Evolutionary conservation across 805 yeast genomes (phyloP).

Genomic region (Wickerhamiella dianesei): DNA sequence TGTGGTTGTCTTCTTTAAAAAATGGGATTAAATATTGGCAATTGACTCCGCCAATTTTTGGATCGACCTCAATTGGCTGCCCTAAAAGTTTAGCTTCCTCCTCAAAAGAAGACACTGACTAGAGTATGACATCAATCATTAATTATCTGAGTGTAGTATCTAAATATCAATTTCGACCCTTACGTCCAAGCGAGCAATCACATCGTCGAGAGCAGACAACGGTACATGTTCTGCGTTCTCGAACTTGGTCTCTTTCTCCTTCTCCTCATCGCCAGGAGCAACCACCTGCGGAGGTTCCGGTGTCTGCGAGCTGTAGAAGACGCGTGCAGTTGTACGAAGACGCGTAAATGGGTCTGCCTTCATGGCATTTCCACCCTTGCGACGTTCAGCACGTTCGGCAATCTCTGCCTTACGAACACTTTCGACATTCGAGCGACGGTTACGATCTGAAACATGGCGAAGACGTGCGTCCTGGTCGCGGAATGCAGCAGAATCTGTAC

Average conservation of each 20-base stretch:
- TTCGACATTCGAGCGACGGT: slow-evolving; percentile 66
- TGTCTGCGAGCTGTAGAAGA: slow-evolving; percentile 45
- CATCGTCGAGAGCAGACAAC: slow-evolving; percentile 24
- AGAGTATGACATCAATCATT: too few species aligned
- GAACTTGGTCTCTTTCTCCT: slow-evolving; percentile 4
- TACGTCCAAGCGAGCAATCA: slow-evolving; percentile 28
- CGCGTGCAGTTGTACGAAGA: slow-evolving; percentile 72
- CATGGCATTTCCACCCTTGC: slow-evolving; percentile 22
- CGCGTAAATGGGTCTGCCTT: slow-evolving; percentile 72
- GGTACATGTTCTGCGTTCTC: slow-evolving; percentile 8
- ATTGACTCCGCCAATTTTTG: too few species aligned
- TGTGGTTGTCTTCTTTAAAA: too few species aligned
- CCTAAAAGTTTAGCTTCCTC: too few species aligned
- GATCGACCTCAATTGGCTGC: too few species aligned
- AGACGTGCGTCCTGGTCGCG: slow-evolving; percentile 12
- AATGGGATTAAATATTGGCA: too few species aligned
- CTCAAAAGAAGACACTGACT: too few species aligned
- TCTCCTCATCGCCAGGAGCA: background rate
- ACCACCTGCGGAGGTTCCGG: background rate
- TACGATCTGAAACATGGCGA: slow-evolving; percentile 57
- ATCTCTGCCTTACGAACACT: slow-evolving; percentile 70
- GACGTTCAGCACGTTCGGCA: slow-evolving; percentile 43
- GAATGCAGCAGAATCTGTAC: slow-evolving; percentile 6
- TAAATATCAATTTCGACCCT: slow-evolving; percentile 25
- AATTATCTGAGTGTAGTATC: too few species aligned